Conservation (phyloP, 1,284 basidiomycete species). For the Phlebopus sp. region DNA sequence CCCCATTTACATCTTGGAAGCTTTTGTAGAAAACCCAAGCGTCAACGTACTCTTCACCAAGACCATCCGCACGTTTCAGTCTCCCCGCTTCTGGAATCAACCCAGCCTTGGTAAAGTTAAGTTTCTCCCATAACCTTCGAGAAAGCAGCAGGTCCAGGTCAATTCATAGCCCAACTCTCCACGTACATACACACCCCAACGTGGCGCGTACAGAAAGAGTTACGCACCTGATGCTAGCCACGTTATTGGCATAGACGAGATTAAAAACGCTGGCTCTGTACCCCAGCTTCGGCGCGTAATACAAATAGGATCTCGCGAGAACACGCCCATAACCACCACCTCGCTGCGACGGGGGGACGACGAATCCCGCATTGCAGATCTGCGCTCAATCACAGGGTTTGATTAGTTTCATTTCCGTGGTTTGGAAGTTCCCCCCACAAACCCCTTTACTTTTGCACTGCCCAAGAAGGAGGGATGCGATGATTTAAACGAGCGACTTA, state of each 20-base stretch:
- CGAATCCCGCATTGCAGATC: constrained; percentile 90
- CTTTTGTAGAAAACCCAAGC: constrained; percentile 85
- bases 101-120: constrained; percentile 83
- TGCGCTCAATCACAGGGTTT: constrained; percentile 25
- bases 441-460: not conserved
- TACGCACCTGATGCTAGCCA: constrained; percentile 61
- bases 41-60: constrained; percentile 84
- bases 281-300: constrained; percentile 78
- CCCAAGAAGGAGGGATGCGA: not conserved
- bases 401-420: constrained; percentile 16
- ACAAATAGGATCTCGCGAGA: constrained; percentile 78
- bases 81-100: constrained; percentile 83
- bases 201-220: not conserved
- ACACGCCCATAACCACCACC: constrained; percentile 70
- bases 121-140: constrained; percentile 78
- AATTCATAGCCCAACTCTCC: not conserved
- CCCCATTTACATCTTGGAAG: constrained; percentile 39
- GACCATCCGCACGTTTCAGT: constrained; percentile 61
- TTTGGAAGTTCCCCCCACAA: not conserved
- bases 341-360: constrained; percentile 71
- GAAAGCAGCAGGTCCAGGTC: not conserved
- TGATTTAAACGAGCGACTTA: constrained; percentile 40
- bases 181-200: not conserved
- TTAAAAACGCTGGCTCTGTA: constrained; percentile 93
- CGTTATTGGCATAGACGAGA: constrained; percentile 85